Base-by-base conservation (phyloP, 2,329 filamentous ascomycete species). In the Penicillium polonicum region DNA sequence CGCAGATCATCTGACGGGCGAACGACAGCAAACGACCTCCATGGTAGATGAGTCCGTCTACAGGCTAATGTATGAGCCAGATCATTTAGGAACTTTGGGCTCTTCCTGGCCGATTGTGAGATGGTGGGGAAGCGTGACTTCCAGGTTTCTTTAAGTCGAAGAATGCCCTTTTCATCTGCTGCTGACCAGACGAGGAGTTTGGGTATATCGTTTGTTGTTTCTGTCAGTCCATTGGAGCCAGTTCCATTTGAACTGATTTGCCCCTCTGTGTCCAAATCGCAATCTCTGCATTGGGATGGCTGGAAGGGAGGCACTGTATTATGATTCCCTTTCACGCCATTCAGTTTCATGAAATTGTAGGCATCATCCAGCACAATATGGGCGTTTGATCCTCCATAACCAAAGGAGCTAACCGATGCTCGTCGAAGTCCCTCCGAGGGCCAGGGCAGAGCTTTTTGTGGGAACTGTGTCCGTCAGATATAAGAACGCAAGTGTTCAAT, bases 361-460 rank as follows among this genome's bases (percentile, higher is more conserved):
- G 62, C 66, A 27, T 61, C 59, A 19, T 70, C 69, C 29, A 72
- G 25, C 55, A 70, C 57, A 21, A 59, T 52, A 50, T 71, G 66
- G 5, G 68, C 59, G 56, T 72, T 72, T 0, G 68, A 60, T 4
- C 70, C 68, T 10, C 68, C 69, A 38, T 60, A 65, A 0, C 70
- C 68, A 25, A 72, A 72, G 1, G 61, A 64, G 41, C 62, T 71
- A 10, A 72, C 53, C 5, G 61, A 64, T 4, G 60, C 62, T 27
- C 68, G 56, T 4, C 62, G 56, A 25, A 61, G 44, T 10, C 60
- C 60, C n/a, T 50, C 25, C 10, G 45, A 50, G 0, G 67, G 65
- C 68, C 68, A 71, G 0, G 58, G 53, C 4, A 57, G 50, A 4
- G 57, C 31, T 8, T 35, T 29, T 33, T 44, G 49, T 4, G 57